phyloP scores from a whole-genome alignment of 2,329 filamentous ascomycete genomes.

The Aspergillus neoniger region DNA sequence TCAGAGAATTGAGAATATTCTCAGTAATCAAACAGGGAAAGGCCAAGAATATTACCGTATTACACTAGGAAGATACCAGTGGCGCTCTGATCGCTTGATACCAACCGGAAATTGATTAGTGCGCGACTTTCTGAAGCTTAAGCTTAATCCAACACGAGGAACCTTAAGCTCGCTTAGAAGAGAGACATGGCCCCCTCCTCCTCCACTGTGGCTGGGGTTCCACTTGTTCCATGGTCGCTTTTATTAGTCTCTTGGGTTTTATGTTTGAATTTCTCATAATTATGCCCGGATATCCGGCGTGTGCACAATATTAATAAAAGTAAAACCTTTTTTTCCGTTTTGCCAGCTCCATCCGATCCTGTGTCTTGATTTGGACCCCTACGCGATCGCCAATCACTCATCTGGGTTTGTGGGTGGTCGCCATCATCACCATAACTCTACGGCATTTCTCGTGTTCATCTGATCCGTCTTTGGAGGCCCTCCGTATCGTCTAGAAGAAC shows the following conservation, averaged over 20 bases:
- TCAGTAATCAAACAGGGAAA: constrained; percentile 10
- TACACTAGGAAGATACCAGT: constrained; percentile 26
- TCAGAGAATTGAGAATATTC: constrained; percentile 8
- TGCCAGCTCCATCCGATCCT: not conserved
- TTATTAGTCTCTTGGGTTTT: not conserved
- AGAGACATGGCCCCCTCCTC: not conserved
- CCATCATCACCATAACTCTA: not conserved
- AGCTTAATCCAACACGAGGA: constrained; percentile 50
- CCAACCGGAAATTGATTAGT: constrained; percentile 34
- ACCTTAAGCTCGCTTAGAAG: constrained; percentile 42
- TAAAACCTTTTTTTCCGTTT: not conserved
- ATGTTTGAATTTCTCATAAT: not conserved
- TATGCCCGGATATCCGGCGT: not conserved
- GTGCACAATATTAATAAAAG: not conserved
- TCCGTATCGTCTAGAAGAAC: not conserved
- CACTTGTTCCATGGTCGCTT: constrained; percentile 9
- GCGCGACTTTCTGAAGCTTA: constrained; percentile 43
- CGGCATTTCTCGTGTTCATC: not conserved
- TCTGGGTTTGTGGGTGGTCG: not conserved
- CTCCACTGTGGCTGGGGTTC: constrained; percentile 10
- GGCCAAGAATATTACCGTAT: constrained; percentile 10
- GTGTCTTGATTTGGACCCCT: not conserved
- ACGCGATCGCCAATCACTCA: not conserved
- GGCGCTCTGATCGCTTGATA: constrained; percentile 37
- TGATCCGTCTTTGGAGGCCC: not conserved